phyloP scores from a whole-genome alignment of 73 alveolate genomes.

The Tetrahymena borealis region DNA sequence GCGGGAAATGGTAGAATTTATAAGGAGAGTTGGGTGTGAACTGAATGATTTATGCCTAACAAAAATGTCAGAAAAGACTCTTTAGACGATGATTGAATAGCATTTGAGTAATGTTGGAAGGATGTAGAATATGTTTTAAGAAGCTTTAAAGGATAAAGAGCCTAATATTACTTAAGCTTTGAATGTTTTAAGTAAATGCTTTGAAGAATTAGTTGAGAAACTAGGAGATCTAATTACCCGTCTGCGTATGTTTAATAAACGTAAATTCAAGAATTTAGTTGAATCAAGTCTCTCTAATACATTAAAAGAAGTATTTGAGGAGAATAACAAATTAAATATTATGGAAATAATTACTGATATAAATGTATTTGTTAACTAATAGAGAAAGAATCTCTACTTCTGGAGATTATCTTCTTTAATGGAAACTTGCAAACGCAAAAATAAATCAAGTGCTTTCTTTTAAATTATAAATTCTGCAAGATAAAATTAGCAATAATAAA shows the following conservation, averaged over 20 bases:
- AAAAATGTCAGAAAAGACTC: not conserved
- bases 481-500: not conserved
- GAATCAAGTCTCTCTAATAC: not conserved
- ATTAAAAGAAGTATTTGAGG: not conserved
- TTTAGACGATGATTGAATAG: not conserved
- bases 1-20: conserved; percentile 1
- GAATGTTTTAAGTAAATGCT: not conserved
- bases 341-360: not conserved
- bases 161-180: not conserved
- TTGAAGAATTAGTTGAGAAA: not conserved
- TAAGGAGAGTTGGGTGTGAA: not conserved
- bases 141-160: not conserved
- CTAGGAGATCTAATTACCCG: not conserved
- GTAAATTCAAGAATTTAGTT: not conserved
- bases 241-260: not conserved
- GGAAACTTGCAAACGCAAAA: not conserved
- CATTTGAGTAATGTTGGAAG: not conserved
- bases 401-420: not conserved
- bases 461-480: not conserved
- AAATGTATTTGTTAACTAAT: not conserved
- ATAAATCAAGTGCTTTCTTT: not conserved
- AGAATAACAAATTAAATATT: not conserved
- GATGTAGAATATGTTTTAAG: not conserved
- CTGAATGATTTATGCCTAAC: not conserved
- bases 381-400: not conserved